Evolutionary conservation across 1,284 basidiomycete genomes (phyloP).

Genomic region (Acaromyces ingoldii): DNA sequence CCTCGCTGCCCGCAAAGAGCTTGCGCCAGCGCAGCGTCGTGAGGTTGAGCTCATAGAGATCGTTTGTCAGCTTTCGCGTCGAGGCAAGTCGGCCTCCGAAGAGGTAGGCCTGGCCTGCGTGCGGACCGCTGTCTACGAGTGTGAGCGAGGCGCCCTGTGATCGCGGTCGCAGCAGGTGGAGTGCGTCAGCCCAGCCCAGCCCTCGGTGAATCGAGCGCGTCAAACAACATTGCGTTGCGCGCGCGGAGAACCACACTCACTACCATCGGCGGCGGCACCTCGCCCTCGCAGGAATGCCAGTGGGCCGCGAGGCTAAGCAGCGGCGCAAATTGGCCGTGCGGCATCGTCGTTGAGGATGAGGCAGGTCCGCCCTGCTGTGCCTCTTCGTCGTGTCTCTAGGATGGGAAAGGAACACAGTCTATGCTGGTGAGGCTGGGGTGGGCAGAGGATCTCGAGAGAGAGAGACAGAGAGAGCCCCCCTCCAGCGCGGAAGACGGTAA

Average conservation of each 20-base stretch:
- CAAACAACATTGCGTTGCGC: not conserved
- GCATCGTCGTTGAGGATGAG: no score
- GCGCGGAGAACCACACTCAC: conserved; percentile 11
- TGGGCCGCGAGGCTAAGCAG: conserved; percentile 9
- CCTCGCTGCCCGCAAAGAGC: conserved; percentile 2
- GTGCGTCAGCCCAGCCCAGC: not conserved
- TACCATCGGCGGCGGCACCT: conserved; percentile 41
- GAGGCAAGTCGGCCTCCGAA: conserved; percentile 44
- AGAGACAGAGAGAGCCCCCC: no score
- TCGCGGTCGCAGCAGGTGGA: not conserved
- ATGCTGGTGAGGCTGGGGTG: no score
- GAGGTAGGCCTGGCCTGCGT: conserved; percentile 24
- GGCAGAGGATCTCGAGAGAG: no score
- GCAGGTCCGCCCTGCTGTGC: no score
- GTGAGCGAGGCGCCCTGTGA: conserved; percentile 36
- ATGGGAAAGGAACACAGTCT: no score
- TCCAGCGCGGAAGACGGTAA: no score
- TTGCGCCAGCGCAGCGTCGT: conserved; percentile 30
- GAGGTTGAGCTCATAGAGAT: conserved; percentile 37
- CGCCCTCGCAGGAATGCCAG: conserved; percentile 23
- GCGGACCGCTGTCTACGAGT: conserved; percentile 23
- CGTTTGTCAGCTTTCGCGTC: conserved; percentile 39
- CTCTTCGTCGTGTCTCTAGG: no score
- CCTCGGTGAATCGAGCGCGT: not conserved
- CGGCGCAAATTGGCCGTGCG: no score